Evolutionary conservation across 768 basidiomycete genomes (phyloP).

Genomic region (Macrolepiota dolichaula): DNA sequence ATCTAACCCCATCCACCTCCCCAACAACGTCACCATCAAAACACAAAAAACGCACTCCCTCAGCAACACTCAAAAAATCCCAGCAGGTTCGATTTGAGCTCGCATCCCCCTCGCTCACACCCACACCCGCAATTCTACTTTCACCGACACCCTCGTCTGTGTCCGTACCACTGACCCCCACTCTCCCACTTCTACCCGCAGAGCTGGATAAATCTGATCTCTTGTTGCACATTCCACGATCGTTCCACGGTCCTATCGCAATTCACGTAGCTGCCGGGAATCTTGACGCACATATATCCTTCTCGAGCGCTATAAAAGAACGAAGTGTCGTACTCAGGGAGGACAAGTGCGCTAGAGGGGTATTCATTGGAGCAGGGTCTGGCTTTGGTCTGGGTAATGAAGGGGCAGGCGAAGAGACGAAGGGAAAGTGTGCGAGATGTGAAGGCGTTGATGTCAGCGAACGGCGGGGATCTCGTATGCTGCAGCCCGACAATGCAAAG

Average conservation of each 20-base stretch:
- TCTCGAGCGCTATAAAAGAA: slow-evolving; percentile 25
- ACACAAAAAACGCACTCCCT: neutral
- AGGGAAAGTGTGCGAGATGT: slow-evolving; percentile 17
- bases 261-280: slow-evolving; percentile 33
- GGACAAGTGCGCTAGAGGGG: slow-evolving; percentile 26
- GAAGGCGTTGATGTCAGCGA: neutral
- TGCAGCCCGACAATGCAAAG: no score
- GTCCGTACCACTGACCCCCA: neutral
- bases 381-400: slow-evolving; percentile 19
- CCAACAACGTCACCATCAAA: neutral
- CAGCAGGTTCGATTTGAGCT: neutral
- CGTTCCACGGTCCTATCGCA: slow-evolving; percentile 38
- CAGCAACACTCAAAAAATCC: neutral
- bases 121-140: neutral
- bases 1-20: neutral
- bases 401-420: slow-evolving; percentile 12
- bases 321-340: slow-evolving; percentile 32
- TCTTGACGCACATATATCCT: slow-evolving; percentile 31
- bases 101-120: neutral
- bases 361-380: slow-evolving; percentile 30
- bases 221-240: slow-evolving; percentile 34
- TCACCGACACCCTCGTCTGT: neutral
- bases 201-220: neutral
- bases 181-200: neutral
- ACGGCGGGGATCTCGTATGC: no score